Evolutionary conservation across 257 asterid species (phyloP), one percentile per base, ranked within the genome.

Genomic region (Pogostemon cablin): DNA sequence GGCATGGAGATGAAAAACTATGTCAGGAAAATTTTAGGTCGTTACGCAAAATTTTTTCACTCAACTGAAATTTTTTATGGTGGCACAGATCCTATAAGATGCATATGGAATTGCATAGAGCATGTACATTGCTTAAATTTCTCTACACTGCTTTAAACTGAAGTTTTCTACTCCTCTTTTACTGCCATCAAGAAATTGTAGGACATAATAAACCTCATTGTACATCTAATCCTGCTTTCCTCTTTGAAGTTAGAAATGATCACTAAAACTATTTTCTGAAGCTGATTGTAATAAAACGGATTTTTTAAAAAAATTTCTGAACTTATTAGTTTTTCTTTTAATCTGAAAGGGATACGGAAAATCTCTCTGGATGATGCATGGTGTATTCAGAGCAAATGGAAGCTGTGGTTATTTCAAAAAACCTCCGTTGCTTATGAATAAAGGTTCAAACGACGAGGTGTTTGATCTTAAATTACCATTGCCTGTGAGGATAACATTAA

Each of bases 301-400:
- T 25, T 25, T 25, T 25, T 25, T 25, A 1, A 54, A 10, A 17
- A 40, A 39, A 39, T 55, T 10, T 34, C 5, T 61, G 38, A 42
- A 68, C 46, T 40, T 42, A 37, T 43, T 49, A 10, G n/a, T 9
- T 61, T 9, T 61, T 37, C 47, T 39, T 9, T 25, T 66, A 17
- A 53, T 75, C 3, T 67, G 52, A 62, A 74, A 92, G 99, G 97
- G 99, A 54, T 89, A 89, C 56, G 97, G 97, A 8, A 93, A 93
- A 76, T 86, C 91, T 39, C 93, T 93, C 3, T 91, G 96, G 95
- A 79, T 85, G 89, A 93, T 93, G 99, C 99, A 93, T 6, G 99
- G 99, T n/a, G 71, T 93, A 83, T 93, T 93, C 79, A 81, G 97
- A 78, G 70, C 96, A 4, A 93, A 93, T 67, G 97, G 99, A 73